phyloP scores from a whole-genome alignment of 805 yeast genomes.

The Zygosaccharomyces pseudorouxii region DNA sequence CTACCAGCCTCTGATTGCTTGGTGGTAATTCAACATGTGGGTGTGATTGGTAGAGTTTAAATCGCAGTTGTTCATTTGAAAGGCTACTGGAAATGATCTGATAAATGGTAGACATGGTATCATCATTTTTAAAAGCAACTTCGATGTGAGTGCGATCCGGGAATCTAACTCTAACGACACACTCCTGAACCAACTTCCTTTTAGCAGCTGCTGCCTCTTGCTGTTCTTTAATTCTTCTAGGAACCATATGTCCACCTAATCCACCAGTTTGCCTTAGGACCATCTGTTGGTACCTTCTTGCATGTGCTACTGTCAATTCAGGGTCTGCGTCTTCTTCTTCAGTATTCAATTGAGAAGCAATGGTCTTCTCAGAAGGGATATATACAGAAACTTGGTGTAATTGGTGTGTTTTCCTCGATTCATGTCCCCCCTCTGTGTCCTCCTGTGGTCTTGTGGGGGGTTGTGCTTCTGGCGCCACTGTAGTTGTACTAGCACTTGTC shows the following conservation, averaged over 20 bases:
- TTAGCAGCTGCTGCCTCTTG: constrained; percentile 28
- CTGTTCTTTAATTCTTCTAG: constrained; percentile 40
- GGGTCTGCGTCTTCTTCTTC: constrained; percentile 38
- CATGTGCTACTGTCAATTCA: constrained; percentile 50
- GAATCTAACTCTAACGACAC: constrained; percentile 48
- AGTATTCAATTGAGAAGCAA: constrained; percentile 6
- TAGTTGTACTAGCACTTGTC: no score
- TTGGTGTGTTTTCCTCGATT: constrained; percentile 4
- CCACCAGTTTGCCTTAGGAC: constrained; percentile 40
- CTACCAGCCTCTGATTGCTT: constrained; percentile 33
- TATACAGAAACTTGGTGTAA: constrained; percentile 23
- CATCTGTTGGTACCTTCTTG: constrained; percentile 48
- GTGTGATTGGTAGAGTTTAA: constrained; percentile 44
- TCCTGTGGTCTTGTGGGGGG: background rate
- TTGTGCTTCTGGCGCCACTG: background rate
- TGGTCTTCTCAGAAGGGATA: constrained; percentile 19
- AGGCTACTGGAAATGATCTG: constrained; percentile 29
- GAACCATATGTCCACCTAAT: constrained; percentile 39
- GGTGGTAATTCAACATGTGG: constrained; percentile 40
- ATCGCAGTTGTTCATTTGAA: constrained; percentile 29
- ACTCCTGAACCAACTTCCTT: constrained; percentile 25
- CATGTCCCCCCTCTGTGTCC: background rate
- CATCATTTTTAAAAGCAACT: constrained; percentile 43
- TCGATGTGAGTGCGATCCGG: constrained; percentile 55
- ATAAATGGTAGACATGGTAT: constrained; percentile 37